phyloP scores from a whole-genome alignment of 2,329 filamentous ascomycete species.

The Orbilia ellipsospora region DNA sequence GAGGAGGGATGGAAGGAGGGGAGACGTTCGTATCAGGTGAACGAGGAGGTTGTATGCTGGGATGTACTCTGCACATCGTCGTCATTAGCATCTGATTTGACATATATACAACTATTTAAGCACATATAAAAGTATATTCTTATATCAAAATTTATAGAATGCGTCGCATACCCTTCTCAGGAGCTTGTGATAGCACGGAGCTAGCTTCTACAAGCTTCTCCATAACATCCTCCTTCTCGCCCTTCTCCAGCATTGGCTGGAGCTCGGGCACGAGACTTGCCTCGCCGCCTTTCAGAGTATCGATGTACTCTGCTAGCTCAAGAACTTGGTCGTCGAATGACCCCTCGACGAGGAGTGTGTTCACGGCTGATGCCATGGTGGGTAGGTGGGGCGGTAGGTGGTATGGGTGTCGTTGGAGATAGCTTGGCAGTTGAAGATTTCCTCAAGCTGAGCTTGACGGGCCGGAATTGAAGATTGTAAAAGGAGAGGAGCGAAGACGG shows the following conservation, averaged over 20 bases:
- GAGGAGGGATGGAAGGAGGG: constrained; percentile 85
- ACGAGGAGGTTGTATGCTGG: constrained; percentile 97
- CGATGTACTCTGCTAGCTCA: constrained; percentile 95
- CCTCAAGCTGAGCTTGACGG: too few relatives aligned
- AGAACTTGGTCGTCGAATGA: constrained; percentile 77
- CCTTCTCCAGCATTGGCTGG: constrained; percentile 76
- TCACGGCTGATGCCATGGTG: constrained; percentile 60
- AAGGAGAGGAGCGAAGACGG: too few relatives aligned
- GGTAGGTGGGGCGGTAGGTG: constrained; percentile 6
- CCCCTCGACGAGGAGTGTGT: constrained; percentile 80
- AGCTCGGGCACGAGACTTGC: constrained; percentile 71
- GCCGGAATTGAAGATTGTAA: too few relatives aligned
- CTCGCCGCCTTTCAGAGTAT: constrained; percentile 75
- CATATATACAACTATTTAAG: background rate
- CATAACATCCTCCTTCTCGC: constrained; percentile 83
- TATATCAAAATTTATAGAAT: constrained; percentile 3
- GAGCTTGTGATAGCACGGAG: constrained; percentile 79
- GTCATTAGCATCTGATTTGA: background rate
- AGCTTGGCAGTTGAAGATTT: too few relatives aligned
- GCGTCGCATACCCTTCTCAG: constrained; percentile 76
- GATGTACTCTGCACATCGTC: constrained; percentile 76
- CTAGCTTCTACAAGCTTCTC: constrained; percentile 89
- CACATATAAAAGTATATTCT: constrained; percentile 45
- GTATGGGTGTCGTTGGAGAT: too few relatives aligned
- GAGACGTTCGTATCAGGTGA: constrained; percentile 87